These are phyloP conservation scores for Tilletia indica DNA, from an alignment of 1,284 basidiomycete genomes.

Conservation along the genomic window DNA sequence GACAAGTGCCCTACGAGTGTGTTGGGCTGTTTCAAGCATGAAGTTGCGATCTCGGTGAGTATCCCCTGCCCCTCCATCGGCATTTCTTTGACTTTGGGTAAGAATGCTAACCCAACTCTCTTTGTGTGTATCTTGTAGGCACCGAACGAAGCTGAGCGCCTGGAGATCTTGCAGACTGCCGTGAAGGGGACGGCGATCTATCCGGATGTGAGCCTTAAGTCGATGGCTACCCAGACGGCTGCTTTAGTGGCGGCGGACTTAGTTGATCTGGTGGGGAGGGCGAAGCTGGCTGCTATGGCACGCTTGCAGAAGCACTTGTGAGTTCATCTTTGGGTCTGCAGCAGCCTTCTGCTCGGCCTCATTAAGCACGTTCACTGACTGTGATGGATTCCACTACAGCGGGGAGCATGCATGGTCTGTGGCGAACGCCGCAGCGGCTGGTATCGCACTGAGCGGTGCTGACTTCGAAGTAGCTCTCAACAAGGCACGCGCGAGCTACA, in stretches of 20 bases:
- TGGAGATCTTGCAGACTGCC: slow-evolving; percentile 63
- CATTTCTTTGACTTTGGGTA: neutral
- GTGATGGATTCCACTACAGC: neutral
- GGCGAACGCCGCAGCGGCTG: slow-evolving; percentile 57
- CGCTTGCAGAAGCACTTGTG: slow-evolving; percentile 61
- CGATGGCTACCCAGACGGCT: slow-evolving; percentile 83
- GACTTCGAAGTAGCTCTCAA: slow-evolving; percentile 75
- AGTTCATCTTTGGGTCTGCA: slow-evolving; percentile 18
- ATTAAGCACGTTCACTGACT: neutral
- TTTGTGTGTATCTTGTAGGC: slow-evolving; percentile 64
- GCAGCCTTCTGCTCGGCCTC: neutral
- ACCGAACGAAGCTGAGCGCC: slow-evolving; percentile 73
- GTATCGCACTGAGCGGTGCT: slow-evolving; percentile 65
- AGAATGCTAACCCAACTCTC: too few species aligned
- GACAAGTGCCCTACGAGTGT: slow-evolving; percentile 70
- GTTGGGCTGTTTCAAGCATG: slow-evolving; percentile 81
- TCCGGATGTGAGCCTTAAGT: slow-evolving; percentile 73
- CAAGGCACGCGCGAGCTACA: slow-evolving; percentile 76
- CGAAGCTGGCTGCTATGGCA: slow-evolving; percentile 66
- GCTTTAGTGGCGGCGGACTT: slow-evolving; percentile 85
- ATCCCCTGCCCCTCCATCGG: neutral
- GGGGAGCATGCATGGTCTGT: slow-evolving; percentile 6
- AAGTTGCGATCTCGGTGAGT: slow-evolving; percentile 59
- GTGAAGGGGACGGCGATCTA: slow-evolving; percentile 63
- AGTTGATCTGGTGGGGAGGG: slow-evolving; percentile 68